Evolutionary conservation across 805 yeast species (phyloP).

Genomic region (Wickerhamomyces rabaulensis): DNA sequence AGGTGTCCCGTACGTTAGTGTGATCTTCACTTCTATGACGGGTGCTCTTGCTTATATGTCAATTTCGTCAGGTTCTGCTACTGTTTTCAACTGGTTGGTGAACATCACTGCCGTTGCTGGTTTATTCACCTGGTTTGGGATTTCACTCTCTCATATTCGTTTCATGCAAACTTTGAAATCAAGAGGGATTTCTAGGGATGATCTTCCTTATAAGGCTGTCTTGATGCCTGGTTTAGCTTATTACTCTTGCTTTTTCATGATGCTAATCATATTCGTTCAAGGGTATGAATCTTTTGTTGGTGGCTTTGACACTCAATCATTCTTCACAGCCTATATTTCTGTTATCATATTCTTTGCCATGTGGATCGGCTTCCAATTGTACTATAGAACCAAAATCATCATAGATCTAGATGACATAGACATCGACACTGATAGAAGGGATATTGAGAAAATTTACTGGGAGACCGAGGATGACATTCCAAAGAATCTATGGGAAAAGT

Average conservation of each 20-base stretch:
- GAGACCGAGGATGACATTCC: slow-evolving; percentile 45
- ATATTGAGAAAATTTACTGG: slow-evolving; percentile 49
- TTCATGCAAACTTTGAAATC: slow-evolving; percentile 58
- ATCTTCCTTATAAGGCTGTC: slow-evolving; percentile 66
- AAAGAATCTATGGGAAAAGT: slow-evolving; percentile 23
- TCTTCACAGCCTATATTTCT: slow-evolving; percentile 66
- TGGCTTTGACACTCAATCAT: slow-evolving; percentile 43
- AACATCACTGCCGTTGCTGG: slow-evolving; percentile 71
- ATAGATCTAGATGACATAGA: slow-evolving; percentile 3
- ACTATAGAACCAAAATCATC: slow-evolving; percentile 4
- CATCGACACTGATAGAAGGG: slow-evolving; percentile 19
- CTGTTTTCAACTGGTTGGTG: slow-evolving; percentile 63
- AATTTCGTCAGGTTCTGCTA: slow-evolving; percentile 41
- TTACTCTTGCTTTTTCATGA: slow-evolving; percentile 48
- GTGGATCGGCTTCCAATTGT: slow-evolving; percentile 2
- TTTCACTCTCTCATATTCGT: slow-evolving; percentile 54
- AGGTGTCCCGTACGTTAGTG: slow-evolving; percentile 58
- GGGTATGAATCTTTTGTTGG: slow-evolving; percentile 60
- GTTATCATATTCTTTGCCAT: slow-evolving; percentile 43
- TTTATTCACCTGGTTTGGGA: slow-evolving; percentile 62
- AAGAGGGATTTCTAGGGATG: slow-evolving; percentile 58
- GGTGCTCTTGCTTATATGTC: slow-evolving; percentile 62
- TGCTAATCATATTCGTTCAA: slow-evolving; percentile 57
- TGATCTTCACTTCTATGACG: slow-evolving; percentile 46
- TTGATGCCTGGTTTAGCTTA: slow-evolving; percentile 61